Percentiles rank a stretch among this genome's conserved stretches.
phyloP scores from a whole-genome alignment of 768 basidiomycete genomes.

The Lactifluus volemus region DNA sequence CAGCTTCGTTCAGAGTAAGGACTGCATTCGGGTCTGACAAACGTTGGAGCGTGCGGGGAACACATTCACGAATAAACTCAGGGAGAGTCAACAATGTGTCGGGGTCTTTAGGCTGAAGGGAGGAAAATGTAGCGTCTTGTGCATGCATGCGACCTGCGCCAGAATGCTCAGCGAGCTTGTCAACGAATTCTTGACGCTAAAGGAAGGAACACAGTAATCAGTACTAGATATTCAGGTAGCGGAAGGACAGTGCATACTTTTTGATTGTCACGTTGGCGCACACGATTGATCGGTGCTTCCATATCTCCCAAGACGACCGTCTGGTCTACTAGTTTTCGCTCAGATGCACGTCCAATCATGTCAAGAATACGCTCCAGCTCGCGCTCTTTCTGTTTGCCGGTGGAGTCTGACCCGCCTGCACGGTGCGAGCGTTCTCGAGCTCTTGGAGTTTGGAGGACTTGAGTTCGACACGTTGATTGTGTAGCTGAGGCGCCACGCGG shows the following conservation, averaged over 20 bases:
- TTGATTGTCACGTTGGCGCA: slow-evolving; percentile 47
- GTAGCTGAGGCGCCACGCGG: slow-evolving; percentile 75
- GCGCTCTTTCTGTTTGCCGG: slow-evolving; percentile 42
- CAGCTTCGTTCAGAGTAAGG: slow-evolving; percentile 33
- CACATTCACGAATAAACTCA: slow-evolving; percentile 28
- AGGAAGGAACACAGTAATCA: neutral
- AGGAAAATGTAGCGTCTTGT: slow-evolving; percentile 64
- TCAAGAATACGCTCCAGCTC: slow-evolving; percentile 70
- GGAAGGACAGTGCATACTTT: slow-evolving; percentile 38
- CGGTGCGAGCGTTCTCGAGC: slow-evolving; percentile 59
- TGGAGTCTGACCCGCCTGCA: slow-evolving; percentile 25
- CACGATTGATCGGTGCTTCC: slow-evolving; percentile 45
- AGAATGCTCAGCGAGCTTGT: slow-evolving; percentile 63
- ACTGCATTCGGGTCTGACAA: slow-evolving; percentile 9
- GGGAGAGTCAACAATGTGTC: slow-evolving; percentile 48
- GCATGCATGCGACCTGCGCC: slow-evolving; percentile 62
- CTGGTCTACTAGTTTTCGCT: slow-evolving; percentile 60
- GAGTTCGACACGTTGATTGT: slow-evolving; percentile 90
- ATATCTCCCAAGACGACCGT: slow-evolving; percentile 57
- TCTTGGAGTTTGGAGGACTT: slow-evolving; percentile 60
- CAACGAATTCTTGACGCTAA: slow-evolving; percentile 69
- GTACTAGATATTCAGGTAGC: slow-evolving; percentile 3
- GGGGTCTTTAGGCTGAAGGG: slow-evolving; percentile 24
- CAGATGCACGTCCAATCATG: slow-evolving; percentile 60
- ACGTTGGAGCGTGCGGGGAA: slow-evolving; percentile 11